Conservation (phyloP, 1,284 basidiomycete genomes). For the Marasmius tenuissimus region DNA sequence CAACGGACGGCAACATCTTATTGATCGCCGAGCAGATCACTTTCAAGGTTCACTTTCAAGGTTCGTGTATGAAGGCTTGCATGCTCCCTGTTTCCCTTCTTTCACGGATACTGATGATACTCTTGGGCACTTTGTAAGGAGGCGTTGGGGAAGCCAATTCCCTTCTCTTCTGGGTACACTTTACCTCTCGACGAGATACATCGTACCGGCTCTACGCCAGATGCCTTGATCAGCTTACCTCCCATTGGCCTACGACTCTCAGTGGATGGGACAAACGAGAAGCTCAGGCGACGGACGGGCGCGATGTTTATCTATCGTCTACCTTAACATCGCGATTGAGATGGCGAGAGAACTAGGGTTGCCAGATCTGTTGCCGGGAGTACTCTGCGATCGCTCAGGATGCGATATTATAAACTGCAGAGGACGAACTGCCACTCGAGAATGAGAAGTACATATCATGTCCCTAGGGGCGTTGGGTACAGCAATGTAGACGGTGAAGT, state of each 20-base stretch:
- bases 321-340: slow-evolving; percentile 63
- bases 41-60: slow-evolving; percentile 45
- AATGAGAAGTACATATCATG: background rate
- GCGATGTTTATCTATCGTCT: slow-evolving; percentile 50
- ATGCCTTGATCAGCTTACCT: slow-evolving; percentile 53
- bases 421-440: slow-evolving; percentile 15
- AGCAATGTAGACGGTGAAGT: too few species aligned
- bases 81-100: slow-evolving; percentile 12
- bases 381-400: slow-evolving; percentile 71
- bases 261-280: slow-evolving; percentile 67
- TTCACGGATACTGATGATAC: background rate
- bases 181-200: slow-evolving; percentile 68
- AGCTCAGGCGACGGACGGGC: slow-evolving; percentile 43
- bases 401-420: slow-evolving; percentile 70
- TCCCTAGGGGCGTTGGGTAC: too few species aligned
- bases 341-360: slow-evolving; percentile 64
- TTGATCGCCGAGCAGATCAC: slow-evolving; percentile 30
- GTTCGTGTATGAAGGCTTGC: slow-evolving; percentile 53
- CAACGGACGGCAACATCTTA: slow-evolving; percentile 40
- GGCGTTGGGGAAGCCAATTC: slow-evolving; percentile 50
- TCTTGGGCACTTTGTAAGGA: slow-evolving; percentile 13
- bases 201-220: slow-evolving; percentile 60
- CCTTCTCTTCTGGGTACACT: slow-evolving; percentile 56
- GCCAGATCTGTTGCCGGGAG: slow-evolving; percentile 55
- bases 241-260: slow-evolving; percentile 65